phyloP scores from a whole-genome alignment of 2,329 filamentous ascomycete species.

The Macroventuria anomochaeta region DNA sequence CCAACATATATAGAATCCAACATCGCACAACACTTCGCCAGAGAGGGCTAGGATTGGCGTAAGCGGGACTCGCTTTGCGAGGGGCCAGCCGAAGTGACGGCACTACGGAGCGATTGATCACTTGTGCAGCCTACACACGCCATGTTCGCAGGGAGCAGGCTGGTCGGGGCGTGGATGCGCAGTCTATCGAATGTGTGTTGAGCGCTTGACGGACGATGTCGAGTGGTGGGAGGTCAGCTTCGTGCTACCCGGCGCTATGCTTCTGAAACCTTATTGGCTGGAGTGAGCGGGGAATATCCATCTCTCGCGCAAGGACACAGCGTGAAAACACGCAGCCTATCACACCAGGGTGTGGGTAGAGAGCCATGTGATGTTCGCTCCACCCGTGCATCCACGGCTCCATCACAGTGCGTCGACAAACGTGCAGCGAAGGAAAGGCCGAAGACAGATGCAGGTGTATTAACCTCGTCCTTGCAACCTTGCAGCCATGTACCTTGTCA shows the following conservation, averaged over 20 bases:
- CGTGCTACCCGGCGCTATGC: slow-evolving; percentile 36
- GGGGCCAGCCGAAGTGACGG: slow-evolving; percentile 38
- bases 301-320: slow-evolving; percentile 29
- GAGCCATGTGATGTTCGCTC: slow-evolving; percentile 39
- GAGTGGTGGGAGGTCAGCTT: slow-evolving; percentile 42
- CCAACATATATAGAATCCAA: slow-evolving; percentile 43
- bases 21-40: slow-evolving; percentile 33
- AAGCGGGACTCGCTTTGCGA: slow-evolving; percentile 25
- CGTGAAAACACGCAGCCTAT: slow-evolving; percentile 43
- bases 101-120: slow-evolving; percentile 43
- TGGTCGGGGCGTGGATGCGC: slow-evolving; percentile 36
- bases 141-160: slow-evolving; percentile 40
- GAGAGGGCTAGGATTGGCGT: slow-evolving; percentile 26
- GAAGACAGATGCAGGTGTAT: slow-evolving; percentile 20
- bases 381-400: slow-evolving; percentile 34
- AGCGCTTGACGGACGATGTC: slow-evolving; percentile 44
- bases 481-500: slow-evolving; percentile 32
- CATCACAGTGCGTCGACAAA: slow-evolving; percentile 44
- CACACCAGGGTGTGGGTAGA: slow-evolving; percentile 1
- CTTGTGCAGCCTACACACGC: slow-evolving; percentile 37
- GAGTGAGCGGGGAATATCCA: slow-evolving; percentile 31
- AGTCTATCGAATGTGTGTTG: slow-evolving; percentile 45
- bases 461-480: slow-evolving; percentile 13
- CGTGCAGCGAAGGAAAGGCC: slow-evolving; percentile 15
- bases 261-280: slow-evolving; percentile 30